A percentile compares a stretch with the other conserved stretches of the same genome.
Conservation (phyloP, 192 early-diverging fungal genomes). For the Coemansia sp. region DNA sequence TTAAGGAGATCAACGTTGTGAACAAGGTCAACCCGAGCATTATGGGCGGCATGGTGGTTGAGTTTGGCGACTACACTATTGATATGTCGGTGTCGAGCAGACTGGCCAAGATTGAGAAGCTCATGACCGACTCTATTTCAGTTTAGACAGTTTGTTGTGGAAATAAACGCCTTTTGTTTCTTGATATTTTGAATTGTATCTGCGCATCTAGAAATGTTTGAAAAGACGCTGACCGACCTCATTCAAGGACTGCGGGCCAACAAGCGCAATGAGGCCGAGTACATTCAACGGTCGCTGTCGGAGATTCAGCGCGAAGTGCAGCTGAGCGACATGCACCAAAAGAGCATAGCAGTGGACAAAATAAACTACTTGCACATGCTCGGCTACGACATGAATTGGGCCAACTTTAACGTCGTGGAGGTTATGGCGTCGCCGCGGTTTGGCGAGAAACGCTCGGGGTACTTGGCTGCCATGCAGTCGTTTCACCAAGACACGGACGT, state of each 20-base stretch:
- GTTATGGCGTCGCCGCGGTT: constrained; percentile 92
- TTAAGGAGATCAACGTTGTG: constrained; percentile 79
- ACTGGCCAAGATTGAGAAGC: constrained; percentile 93
- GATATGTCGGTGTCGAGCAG: constrained; percentile 95
- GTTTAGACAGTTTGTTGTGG: constrained; percentile 12
- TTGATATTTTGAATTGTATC: neutral
- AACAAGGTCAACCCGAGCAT: constrained; percentile 82
- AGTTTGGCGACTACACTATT: constrained; percentile 97
- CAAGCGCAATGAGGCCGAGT: constrained; percentile 83
- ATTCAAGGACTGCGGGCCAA: constrained; percentile 93
- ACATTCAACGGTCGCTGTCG: constrained; percentile 80
- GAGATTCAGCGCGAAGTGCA: constrained; percentile 89
- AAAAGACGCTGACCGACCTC: constrained; percentile 74
- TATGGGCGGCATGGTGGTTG: constrained; percentile 93
- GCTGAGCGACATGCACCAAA: constrained; percentile 79
- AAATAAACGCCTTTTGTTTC: neutral
- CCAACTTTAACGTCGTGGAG: constrained; percentile 92
- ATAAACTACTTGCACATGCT: constrained; percentile 90
- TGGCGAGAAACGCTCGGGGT: constrained; percentile 85
- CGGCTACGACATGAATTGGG: constrained; percentile 97
- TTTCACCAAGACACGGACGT: constrained; percentile 94
- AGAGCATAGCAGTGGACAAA: constrained; percentile 87
- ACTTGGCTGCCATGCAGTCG: constrained; percentile 84
- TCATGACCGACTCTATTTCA: constrained; percentile 66
- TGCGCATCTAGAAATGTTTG: constrained; percentile 12